These are phyloP conservation scores for Hypoxylon lienhwacheense DNA, from an alignment of 495 filamentous ascomycete genomes.

Conservation along the genomic window DNA sequence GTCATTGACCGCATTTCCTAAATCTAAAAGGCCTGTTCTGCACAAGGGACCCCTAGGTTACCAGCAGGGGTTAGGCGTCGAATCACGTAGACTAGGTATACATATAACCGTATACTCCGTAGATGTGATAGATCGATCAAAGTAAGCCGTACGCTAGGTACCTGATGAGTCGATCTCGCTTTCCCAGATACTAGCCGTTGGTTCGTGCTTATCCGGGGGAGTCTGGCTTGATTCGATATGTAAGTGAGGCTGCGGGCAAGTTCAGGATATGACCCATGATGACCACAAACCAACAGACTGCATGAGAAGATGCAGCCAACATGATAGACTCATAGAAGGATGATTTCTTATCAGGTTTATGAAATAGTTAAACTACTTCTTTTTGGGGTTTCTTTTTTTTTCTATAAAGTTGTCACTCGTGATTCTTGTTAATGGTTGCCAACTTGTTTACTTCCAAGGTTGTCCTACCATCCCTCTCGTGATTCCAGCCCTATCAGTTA, in stretches of 20 bases:
- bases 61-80: background rate
- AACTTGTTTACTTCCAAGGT: background rate
- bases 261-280: conserved; percentile 21
- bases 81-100: background rate
- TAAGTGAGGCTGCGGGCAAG: conserved; percentile 17
- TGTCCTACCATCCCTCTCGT: conserved; percentile 7
- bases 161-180: background rate
- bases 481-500: conserved; percentile 34
- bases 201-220: conserved; percentile 11
- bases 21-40: background rate
- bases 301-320: background rate
- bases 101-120: background rate
- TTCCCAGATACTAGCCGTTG: conserved; percentile 1
- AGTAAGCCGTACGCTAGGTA: background rate
- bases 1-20: conserved; percentile 1
- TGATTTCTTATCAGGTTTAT: conserved; percentile 7
- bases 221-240: conserved; percentile 6
- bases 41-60: conserved; percentile 5
- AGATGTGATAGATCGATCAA: conserved; percentile 16
- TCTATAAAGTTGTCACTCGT: conserved; percentile 20
- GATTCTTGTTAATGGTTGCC: conserved; percentile 11
- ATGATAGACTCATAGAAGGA: conserved; percentile 10
- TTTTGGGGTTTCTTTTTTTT: no score
- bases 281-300: no score
- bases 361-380: conserved; percentile 4